These are phyloP conservation scores for Phytophthora syringae DNA, from an alignment of 352 stramenopile species.

Conservation along the genomic window DNA sequence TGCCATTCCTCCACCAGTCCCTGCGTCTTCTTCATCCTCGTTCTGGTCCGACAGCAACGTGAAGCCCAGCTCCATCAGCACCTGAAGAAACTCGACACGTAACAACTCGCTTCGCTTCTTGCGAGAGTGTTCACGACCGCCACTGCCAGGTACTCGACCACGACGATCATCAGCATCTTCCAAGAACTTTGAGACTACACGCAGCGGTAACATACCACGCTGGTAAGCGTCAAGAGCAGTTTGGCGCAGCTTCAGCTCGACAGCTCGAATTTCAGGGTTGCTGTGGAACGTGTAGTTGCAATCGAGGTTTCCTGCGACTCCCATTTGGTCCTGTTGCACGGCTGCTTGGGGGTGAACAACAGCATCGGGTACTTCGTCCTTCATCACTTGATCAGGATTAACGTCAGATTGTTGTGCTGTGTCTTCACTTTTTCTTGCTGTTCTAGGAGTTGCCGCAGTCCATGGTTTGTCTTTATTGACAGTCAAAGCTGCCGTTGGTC, in stretches of 20 bases:
- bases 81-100: constrained; percentile 91
- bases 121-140: neutral
- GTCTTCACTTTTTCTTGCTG: constrained; percentile 1
- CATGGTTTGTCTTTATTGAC: constrained; percentile 11
- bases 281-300: constrained; percentile 86
- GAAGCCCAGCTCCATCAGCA: constrained; percentile 94
- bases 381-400: neutral
- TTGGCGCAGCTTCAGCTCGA: constrained; percentile 88
- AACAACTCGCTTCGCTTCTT: constrained; percentile 57
- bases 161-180: constrained; percentile 45
- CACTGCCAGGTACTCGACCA: constrained; percentile 21
- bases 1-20: constrained; percentile 13
- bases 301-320: constrained; percentile 33
- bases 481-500: neutral
- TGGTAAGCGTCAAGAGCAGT: constrained; percentile 73
- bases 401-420: neutral
- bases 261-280: constrained; percentile 79
- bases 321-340: neutral
- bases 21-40: constrained; percentile 33
- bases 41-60: constrained; percentile 65
- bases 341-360: neutral
- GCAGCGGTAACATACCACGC: constrained; percentile 72
- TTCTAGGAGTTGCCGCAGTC: neutral
- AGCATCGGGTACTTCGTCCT: neutral
- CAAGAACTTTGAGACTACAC: constrained; percentile 74